A percentile compares a stretch with the other conserved stretches of the same genome.
Conservation (phyloP, 768 basidiomycete genomes). For the Collybiopsis confluens region DNA sequence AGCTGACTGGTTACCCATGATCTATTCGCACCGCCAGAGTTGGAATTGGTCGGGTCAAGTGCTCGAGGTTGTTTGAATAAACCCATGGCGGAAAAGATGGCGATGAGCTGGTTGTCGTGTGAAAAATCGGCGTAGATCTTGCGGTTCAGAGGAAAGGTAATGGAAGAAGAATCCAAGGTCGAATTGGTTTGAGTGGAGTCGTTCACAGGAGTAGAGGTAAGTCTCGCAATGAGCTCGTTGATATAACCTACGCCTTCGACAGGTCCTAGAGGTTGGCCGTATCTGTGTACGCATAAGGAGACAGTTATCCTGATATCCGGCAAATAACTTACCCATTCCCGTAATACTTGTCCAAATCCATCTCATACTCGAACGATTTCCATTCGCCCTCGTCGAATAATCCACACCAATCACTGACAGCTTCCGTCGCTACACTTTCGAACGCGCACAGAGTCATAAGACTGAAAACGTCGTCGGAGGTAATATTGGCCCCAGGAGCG, state of each 20-base stretch:
- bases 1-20: constrained; percentile 56
- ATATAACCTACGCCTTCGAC: constrained; percentile 85
- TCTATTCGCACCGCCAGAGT: constrained; percentile 25
- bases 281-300: constrained; percentile 53
- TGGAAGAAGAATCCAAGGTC: constrained; percentile 59
- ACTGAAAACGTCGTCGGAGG: constrained; percentile 45
- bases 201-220: constrained; percentile 56
- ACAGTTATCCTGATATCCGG: constrained; percentile 67
- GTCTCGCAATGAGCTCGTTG: constrained; percentile 81
- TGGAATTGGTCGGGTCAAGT: constrained; percentile 26
- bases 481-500: constrained; percentile 61
- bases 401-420: constrained; percentile 62
- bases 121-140: constrained; percentile 76
- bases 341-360: constrained; percentile 78
- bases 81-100: constrained; percentile 65
- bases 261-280: constrained; percentile 65
- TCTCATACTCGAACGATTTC: constrained; percentile 59
- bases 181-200: constrained; percentile 75
- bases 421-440: constrained; percentile 56
- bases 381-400: constrained; percentile 69
- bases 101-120: constrained; percentile 83
- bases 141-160: constrained; percentile 69
- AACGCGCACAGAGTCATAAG: constrained; percentile 79
- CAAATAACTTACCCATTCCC: constrained; percentile 62
- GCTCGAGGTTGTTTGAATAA: constrained; percentile 36